Evolutionary conservation across 352 stramenopile genomes (phyloP), one percentile per base, ranked within the genome.

Genomic region (Phytophthora constricta): DNA sequence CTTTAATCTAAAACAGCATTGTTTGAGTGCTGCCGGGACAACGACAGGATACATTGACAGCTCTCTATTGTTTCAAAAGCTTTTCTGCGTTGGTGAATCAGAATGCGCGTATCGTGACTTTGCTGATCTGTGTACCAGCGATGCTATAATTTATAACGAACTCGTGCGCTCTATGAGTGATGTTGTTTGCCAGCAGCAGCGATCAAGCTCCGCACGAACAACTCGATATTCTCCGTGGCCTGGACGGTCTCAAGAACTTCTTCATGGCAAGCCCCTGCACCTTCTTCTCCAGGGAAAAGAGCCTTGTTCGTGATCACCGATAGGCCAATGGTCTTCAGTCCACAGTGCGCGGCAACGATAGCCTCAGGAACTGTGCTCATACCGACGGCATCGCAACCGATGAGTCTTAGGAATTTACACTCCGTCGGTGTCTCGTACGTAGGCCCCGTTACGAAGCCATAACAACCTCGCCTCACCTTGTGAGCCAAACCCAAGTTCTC

Each of bases 311-410:
- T 99, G 69, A 99, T 98, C 28, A 99, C 74, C 45, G 87, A 97
- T 25, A 99, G 73, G 17, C 90, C 96, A 33, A 99, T 80, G 13
- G 98, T 93, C 58, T 96, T 86, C 62, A 99, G 91, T 14, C 92
- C 94, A 51, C 90, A 96, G 73, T 99, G 96, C 56, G 90, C 82
- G 2, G 96, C 95, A 16, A 97, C 94, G 23, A 98, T 92, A 41
- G 98, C 90, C 70, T 99, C 97, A 0, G 96, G 96, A n/a, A 97
- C 89, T 0, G 96, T 98, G 60, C 79, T 96, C 96, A 99, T 99
- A 17, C 96, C 96, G 4, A 98, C 96, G 26, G 89, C 84, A 68
- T 98, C 91, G 23, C 87, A 92, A 23, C 95, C 95, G 10, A 98
- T 77, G 14, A 88, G 74, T 20, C 91, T 75, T 31, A 99, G 72